phyloP scores from a whole-genome alignment of 345 rosid genomes.

The Citrus hindsii region DNA sequence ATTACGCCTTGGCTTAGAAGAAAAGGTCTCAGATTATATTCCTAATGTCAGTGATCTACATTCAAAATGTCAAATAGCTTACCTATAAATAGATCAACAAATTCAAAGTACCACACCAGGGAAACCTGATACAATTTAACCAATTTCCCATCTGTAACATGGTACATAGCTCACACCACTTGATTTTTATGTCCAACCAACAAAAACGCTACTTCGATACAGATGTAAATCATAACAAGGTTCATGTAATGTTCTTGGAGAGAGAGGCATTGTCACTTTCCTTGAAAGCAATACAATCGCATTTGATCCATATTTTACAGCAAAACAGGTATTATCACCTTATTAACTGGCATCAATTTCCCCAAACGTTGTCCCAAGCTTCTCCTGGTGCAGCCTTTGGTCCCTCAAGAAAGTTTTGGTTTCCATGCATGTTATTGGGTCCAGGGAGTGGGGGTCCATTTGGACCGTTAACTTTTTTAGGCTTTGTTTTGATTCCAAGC shows the following conservation, averaged over 20 bases:
- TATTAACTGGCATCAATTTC: neutral
- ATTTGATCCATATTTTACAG: too few species aligned
- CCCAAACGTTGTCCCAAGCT: slow-evolving; percentile 42
- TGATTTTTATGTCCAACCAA: neutral
- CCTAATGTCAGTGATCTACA: too few species aligned
- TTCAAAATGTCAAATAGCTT: neutral
- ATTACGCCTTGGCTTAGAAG: too few species aligned
- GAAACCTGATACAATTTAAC: neutral
- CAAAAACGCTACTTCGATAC: neutral
- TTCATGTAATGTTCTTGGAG: neutral
- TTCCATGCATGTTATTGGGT: slow-evolving; percentile 19
- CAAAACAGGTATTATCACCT: neutral
- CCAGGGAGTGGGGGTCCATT: slow-evolving; percentile 21
- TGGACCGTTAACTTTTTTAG: slow-evolving; percentile 19
- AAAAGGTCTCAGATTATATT: too few species aligned
- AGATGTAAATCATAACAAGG: neutral
- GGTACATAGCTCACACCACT: neutral
- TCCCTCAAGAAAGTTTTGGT: slow-evolving; percentile 24
- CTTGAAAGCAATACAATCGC: neutral
- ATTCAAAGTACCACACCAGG: neutral
- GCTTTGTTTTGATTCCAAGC: slow-evolving; percentile 29
- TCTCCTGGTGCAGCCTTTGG: slow-evolving; percentile 30
- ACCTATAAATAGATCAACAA: neutral
- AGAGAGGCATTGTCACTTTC: neutral
- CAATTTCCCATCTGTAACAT: neutral